Conservation (phyloP, 2,329 filamentous ascomycete genomes). For the Arthrobotrys iridis region DNA sequence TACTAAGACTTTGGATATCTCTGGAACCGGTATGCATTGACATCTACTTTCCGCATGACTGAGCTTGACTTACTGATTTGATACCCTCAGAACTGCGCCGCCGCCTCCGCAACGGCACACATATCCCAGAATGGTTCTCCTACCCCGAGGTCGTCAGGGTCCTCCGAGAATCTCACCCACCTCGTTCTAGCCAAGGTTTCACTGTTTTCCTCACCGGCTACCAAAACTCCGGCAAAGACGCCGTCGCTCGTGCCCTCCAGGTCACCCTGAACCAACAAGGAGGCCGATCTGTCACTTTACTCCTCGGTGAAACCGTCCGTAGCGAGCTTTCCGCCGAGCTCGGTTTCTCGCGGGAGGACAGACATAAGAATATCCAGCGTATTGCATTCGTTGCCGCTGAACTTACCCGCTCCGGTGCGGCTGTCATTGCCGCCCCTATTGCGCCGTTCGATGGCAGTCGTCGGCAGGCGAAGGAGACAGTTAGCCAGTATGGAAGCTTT, state of each 20-base stretch:
- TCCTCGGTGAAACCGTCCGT: slow-evolving; percentile 95
- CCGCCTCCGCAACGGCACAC: slow-evolving; percentile 87
- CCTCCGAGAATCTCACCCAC: slow-evolving; percentile 93
- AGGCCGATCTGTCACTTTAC: slow-evolving; percentile 89
- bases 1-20: slow-evolving; percentile 86
- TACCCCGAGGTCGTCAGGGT: slow-evolving; percentile 98
- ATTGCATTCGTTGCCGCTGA: slow-evolving; percentile 97
- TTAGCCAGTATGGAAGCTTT: slow-evolving; percentile 89
- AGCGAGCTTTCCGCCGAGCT: slow-evolving; percentile 92
- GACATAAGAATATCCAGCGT: slow-evolving; percentile 91
- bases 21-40: slow-evolving; percentile 68
- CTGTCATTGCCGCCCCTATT: slow-evolving; percentile 95
- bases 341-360: slow-evolving; percentile 91
- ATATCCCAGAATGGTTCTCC: slow-evolving; percentile 99
- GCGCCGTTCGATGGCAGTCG: slow-evolving; percentile 87
- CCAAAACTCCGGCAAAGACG: slow-evolving; percentile 96
- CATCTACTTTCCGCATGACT: neutral
- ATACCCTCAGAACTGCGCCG: slow-evolving; percentile 77
- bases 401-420: slow-evolving; percentile 89
- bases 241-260: slow-evolving; percentile 92
- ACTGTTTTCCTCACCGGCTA: slow-evolving; percentile 98
- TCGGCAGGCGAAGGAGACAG: slow-evolving; percentile 79
- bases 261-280: slow-evolving; percentile 98
- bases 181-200: slow-evolving; percentile 91
- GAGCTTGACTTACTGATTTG: neutral